A percentile compares a stretch with the other conserved stretches of the same genome.
Conservation (phyloP, 805 yeast genomes). For the Lipomyces sp. region DNA sequence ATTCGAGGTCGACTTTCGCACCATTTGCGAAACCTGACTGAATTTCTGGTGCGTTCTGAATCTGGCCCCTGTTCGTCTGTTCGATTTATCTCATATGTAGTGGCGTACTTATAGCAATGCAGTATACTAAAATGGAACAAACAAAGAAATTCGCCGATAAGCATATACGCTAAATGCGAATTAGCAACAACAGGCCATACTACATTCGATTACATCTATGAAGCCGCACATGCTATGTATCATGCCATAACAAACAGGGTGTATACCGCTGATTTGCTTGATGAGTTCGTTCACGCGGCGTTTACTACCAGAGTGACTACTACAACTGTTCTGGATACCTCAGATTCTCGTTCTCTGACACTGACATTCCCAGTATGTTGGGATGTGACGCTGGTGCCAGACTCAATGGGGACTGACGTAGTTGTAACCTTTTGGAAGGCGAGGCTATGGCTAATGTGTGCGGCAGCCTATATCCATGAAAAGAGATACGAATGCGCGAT, state of each 20-base stretch:
- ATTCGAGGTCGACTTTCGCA: background rate
- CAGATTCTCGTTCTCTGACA: background rate
- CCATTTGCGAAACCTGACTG: slow-evolving; percentile 5
- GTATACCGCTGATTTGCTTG: slow-evolving; percentile 1
- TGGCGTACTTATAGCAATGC: background rate
- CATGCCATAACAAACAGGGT: slow-evolving; percentile 1
- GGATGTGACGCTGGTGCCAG: background rate
- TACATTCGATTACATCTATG: slow-evolving; percentile 24
- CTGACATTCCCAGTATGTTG: slow-evolving; percentile 3
- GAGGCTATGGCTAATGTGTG: slow-evolving; percentile 11
- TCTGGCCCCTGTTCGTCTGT: background rate
- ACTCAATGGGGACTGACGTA: background rate
- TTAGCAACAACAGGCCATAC: background rate
- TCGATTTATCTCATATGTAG: background rate
- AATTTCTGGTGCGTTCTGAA: slow-evolving; percentile 7
- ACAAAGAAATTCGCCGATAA: background rate
- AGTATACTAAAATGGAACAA: slow-evolving; percentile 5
- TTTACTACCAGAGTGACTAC: background rate
- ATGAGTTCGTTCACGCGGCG: slow-evolving; percentile 4
- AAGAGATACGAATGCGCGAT: slow-evolving; percentile 16
- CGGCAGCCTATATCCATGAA: slow-evolving; percentile 10
- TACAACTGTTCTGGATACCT: background rate
- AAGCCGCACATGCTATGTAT: slow-evolving; percentile 18
- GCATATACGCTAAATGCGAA: background rate
- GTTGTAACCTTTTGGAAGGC: slow-evolving; percentile 22